Percentiles rank a stretch among this genome's conserved stretches.
Evolutionary conservation across 1,284 basidiomycete genomes (phyloP).

Genomic region (Chalciporus sp.): DNA sequence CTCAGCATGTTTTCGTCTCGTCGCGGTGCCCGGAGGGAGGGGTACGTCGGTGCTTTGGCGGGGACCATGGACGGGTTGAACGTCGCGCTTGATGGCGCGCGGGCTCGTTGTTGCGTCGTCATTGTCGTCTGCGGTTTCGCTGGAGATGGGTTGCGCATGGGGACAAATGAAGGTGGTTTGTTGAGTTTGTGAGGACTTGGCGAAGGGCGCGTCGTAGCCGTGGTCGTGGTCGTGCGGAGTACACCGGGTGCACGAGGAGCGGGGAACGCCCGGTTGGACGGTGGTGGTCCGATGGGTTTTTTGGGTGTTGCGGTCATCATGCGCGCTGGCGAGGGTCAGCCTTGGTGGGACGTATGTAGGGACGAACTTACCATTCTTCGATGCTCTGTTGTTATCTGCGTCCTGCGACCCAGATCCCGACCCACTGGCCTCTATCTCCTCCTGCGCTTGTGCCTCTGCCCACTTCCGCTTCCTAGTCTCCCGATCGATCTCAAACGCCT

Average conservation of each 20-base stretch:
- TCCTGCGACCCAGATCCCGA: conserved; percentile 20
- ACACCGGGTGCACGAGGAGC: conserved; percentile 50
- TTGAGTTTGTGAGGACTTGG: conserved; percentile 58
- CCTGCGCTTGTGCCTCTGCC: conserved; percentile 61
- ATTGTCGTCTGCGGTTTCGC: conserved; percentile 36
- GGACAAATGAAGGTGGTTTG: conserved; percentile 28
- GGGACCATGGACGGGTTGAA: conserved; percentile 69
- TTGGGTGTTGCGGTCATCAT: conserved; percentile 51
- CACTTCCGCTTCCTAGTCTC: conserved; percentile 74
- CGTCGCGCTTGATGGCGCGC: conserved; percentile 65
- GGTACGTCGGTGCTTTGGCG: conserved; percentile 63
- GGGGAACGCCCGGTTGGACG: conserved; percentile 47
- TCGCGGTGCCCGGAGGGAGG: conserved; percentile 55
- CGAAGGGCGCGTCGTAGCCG: conserved; percentile 44
- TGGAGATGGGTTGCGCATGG: conserved; percentile 45
- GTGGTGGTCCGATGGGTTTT: conserved; percentile 50
- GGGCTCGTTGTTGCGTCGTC: conserved; percentile 24
- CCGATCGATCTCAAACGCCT: conserved; percentile 60
- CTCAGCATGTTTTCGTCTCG: conserved; percentile 74
- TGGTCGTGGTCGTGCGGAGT: conserved; percentile 33
- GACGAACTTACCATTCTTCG: conserved; percentile 59
- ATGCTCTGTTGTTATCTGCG: conserved; percentile 47
- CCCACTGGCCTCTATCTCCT: conserved; percentile 47
- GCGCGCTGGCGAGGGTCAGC: conserved; percentile 46
- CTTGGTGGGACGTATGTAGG: background rate